Evolutionary conservation across 2,329 filamentous ascomycete species (phyloP).

Genomic region (Rutstroemia sp.): DNA sequence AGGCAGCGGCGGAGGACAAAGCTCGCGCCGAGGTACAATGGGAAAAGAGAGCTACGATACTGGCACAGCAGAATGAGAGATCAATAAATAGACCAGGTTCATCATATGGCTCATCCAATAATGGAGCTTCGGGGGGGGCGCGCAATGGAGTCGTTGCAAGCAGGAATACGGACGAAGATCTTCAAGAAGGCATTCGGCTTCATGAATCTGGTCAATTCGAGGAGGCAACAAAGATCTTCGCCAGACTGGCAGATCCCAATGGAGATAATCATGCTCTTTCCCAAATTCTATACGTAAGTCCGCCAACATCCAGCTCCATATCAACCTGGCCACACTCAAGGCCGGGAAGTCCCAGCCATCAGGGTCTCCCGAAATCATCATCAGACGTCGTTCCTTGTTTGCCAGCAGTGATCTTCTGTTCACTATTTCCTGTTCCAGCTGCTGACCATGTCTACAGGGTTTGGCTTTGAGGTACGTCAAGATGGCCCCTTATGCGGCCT

Average conservation of each 20-base stretch:
- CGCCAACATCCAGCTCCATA: not conserved
- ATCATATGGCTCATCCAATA: constrained; percentile 17
- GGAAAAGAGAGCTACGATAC: constrained; percentile 88
- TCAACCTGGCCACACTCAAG: not conserved
- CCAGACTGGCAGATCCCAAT: constrained; percentile 69
- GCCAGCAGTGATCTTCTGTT: constrained; percentile 1
- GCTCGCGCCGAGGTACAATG: constrained; percentile 61
- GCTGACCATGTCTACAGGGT: constrained; percentile 36
- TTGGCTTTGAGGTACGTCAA: constrained; percentile 70
- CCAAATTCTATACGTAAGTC: constrained; percentile 70
- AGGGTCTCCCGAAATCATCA: not conserved
- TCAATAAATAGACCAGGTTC: constrained; percentile 36
- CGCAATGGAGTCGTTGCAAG: constrained; percentile 35
- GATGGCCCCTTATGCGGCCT: constrained; percentile 13
- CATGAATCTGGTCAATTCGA: constrained; percentile 80
- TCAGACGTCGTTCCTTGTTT: not conserved
- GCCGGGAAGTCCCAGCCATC: not conserved
- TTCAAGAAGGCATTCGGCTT: constrained; percentile 90
- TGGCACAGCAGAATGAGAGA: constrained; percentile 57
- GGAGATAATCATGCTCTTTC: constrained; percentile 88
- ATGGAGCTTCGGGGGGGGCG: constrained; percentile 12
- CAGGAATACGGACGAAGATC: constrained; percentile 57
- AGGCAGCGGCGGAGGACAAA: constrained; percentile 34
- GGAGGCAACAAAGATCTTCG: constrained; percentile 79
- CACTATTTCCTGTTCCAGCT: constrained; percentile 1